phyloP scores from a whole-genome alignment of 108 stramenopile genomes.

The Nannochloropsis salina region DNA sequence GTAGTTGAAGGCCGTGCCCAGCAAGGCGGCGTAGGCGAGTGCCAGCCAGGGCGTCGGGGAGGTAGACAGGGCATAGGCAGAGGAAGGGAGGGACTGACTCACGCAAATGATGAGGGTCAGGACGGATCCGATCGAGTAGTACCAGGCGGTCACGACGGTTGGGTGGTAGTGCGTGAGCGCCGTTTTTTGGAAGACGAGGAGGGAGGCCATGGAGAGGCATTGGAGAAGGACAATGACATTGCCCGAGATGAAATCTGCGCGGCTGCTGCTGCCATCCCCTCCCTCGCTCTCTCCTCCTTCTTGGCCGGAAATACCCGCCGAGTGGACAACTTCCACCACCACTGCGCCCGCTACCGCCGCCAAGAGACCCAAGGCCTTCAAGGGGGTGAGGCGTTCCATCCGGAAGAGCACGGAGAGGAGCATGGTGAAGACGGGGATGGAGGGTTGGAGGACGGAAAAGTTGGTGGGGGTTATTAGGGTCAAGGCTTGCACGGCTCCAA shows the following conservation, averaged over 20 bases:
- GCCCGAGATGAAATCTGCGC: constrained; percentile 3
- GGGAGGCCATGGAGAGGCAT: constrained; percentile 45
- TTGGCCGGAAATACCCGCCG: constrained; percentile 19
- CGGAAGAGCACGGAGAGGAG: constrained; percentile 40
- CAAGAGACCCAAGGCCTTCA: constrained; percentile 39
- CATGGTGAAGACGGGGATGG: constrained; percentile 51
- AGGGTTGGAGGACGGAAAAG: constrained; percentile 47
- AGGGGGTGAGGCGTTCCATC: constrained; percentile 36
- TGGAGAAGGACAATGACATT: constrained; percentile 22
- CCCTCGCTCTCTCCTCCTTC: not conserved
- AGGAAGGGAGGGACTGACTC: constrained; percentile 6
- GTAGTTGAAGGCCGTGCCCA: constrained; percentile 48
- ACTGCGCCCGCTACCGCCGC: constrained; percentile 47
- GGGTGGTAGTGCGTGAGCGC: constrained; percentile 41
- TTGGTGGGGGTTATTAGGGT: constrained; percentile 30
- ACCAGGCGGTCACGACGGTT: constrained; percentile 43
- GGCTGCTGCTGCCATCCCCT: not conserved
- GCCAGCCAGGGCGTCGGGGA: constrained; percentile 46
- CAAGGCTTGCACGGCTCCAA: constrained; percentile 42
- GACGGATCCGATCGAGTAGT: constrained; percentile 48
- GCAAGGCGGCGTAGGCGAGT: constrained; percentile 40
- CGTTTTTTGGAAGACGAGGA: constrained; percentile 48
- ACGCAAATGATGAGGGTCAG: constrained; percentile 41
- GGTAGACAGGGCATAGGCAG: not conserved
- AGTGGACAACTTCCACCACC: constrained; percentile 32